These are phyloP conservation scores for Apiospora aurea DNA, from an alignment of 2,329 filamentous ascomycete species.

Conservation along the genomic window DNA sequence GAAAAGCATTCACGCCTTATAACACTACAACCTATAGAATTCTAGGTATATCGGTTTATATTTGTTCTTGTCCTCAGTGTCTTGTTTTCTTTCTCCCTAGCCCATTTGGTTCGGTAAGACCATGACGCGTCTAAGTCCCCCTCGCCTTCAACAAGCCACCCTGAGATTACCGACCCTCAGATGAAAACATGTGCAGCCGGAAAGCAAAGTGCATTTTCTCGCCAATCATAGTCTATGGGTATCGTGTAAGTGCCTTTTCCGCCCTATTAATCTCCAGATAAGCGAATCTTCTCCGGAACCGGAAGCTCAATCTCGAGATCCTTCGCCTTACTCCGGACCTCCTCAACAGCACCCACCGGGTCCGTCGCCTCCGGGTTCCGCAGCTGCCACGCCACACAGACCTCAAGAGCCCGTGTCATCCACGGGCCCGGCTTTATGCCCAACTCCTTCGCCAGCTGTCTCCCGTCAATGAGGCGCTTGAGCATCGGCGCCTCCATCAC, in stretches of 20 bases:
- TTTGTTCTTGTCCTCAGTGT: no score
- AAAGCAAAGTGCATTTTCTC: background rate
- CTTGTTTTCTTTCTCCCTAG: background rate
- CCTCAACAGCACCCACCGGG: constrained; percentile 62
- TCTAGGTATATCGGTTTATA: background rate
- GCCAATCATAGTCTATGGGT: constrained; percentile 20
- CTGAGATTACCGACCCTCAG: background rate
- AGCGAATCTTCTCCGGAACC: background rate
- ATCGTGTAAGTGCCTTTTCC: constrained; percentile 16
- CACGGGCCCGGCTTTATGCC: constrained; percentile 79
- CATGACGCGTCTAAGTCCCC: background rate
- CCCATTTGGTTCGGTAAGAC: background rate
- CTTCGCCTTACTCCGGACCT: constrained; percentile 58
- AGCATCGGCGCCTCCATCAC: constrained; percentile 64
- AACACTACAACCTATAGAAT: no score
- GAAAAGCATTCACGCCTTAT: accelerated
- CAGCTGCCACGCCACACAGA: constrained; percentile 88
- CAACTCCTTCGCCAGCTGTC: constrained; percentile 72
- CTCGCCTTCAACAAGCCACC: background rate
- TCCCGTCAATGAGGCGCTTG: constrained; percentile 76
- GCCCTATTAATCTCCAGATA: background rate
- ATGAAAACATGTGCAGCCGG: background rate
- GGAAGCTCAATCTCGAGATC: constrained; percentile 57
- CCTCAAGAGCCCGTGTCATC: constrained; percentile 80
- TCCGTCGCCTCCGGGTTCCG: constrained; percentile 75